These are phyloP conservation scores for Brassica napus DNA, from an alignment of 345 rosid species.

Conservation along the genomic window DNA sequence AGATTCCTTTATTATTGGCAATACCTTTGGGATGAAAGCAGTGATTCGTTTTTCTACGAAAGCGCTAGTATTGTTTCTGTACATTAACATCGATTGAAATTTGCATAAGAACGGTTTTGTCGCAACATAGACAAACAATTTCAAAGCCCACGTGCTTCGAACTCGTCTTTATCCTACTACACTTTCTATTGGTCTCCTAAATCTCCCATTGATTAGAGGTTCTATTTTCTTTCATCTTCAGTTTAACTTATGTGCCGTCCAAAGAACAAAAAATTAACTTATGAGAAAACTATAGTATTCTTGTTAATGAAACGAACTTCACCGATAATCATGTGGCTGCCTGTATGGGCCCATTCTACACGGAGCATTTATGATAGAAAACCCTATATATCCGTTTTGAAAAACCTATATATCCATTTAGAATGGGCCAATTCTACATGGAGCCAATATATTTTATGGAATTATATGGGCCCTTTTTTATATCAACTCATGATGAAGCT, in stretches of 20 bases:
- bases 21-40: constrained; percentile 16
- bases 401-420: neutral
- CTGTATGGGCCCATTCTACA: neutral
- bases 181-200: constrained; percentile 31
- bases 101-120: constrained; percentile 31
- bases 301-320: neutral
- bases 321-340: neutral
- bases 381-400: neutral
- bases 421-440: neutral
- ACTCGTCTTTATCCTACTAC: constrained; percentile 33
- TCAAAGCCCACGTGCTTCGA: constrained; percentile 33
- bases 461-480: neutral
- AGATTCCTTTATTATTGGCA: neutral
- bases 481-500: neutral
- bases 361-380: neutral
- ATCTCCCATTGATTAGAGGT: constrained; percentile 28
- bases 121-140: constrained; percentile 26
- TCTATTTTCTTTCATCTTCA: constrained; percentile 9
- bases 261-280: neutral
- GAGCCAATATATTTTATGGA: neutral
- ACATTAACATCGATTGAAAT: constrained; percentile 10
- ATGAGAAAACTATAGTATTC: neutral
- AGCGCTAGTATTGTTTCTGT: constrained; percentile 25
- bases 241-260: neutral
- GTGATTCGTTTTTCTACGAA: constrained; percentile 18